Evolutionary conservation across 495 filamentous ascomycete species (phyloP), one percentile per base, ranked within the genome.

Genomic region (Penicillium longicatenatum): DNA sequence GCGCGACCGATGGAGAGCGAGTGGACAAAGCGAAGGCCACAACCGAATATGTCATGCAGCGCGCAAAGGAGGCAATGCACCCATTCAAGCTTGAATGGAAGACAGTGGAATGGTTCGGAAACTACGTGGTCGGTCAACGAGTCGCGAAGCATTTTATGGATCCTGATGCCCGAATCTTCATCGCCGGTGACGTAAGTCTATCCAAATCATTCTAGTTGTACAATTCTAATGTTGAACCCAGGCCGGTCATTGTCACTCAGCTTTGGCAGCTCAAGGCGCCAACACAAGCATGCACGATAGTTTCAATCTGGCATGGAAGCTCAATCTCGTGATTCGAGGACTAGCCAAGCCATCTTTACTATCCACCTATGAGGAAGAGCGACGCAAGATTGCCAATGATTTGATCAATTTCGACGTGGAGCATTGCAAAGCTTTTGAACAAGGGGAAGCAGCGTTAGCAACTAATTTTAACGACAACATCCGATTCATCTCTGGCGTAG

Each of bases 241-340:
- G 72, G 70, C 82, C 16, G 77, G 75, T 6, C 91, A 95, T 72
- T 92, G 89, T 12, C 91, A 93, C 70, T 87, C 83, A 19, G 89
- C 91, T n/a, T 90, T 92, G 65, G 89, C 89, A n/a, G 91, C 89
- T 3, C 90, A 93, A 76, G 91, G 91, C 35, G 90, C 92, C 82
- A 95, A 95, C 65, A 88, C 89, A 11, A 88, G 87, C 17, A 91
- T 95, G 79, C 82, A 92, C 44, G 91, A 95, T 61, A 84, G 84
- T 29, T 84, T 85, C 63, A 93, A 94, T 66, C 78, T 95, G 0
- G 89, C 85, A 9, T 95, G 91, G 91, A 94, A 93, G 71, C 79
- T 95, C 45, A 87, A 89, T 52, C 79, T 85, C 12, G 86, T 90
- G 6, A 76, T 86, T 42, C 77, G 79, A 14, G 87, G 88, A 8